Percentiles rank a stretch among this genome's conserved stretches.
phyloP scores from a whole-genome alignment of 768 basidiomycete species.

The Phlebiopsis flavidoalba region DNA sequence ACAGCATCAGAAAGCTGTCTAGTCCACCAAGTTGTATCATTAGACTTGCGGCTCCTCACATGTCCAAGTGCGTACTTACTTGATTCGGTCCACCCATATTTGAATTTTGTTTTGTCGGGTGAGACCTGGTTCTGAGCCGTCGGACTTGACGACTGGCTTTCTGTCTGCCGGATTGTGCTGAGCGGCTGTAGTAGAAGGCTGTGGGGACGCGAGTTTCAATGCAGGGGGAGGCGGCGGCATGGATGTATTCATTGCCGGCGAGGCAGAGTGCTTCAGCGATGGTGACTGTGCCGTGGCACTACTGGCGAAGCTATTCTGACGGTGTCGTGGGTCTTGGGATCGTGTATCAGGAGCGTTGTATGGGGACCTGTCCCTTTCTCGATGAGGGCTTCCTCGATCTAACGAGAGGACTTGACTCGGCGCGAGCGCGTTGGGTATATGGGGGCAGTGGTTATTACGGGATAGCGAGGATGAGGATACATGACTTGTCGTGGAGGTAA shows the following conservation, averaged over 20 bases:
- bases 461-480: not conserved
- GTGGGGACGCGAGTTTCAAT: not conserved
- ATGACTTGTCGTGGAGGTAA: not conserved
- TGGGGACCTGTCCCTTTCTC: not conserved
- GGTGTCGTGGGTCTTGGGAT: not conserved
- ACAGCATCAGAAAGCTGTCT: slow-evolving; percentile 34
- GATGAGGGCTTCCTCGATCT: not conserved
- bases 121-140: slow-evolving; percentile 8
- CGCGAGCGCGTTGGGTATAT: not conserved
- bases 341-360: not conserved
- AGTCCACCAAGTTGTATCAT: not conserved
- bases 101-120: slow-evolving; percentile 32
- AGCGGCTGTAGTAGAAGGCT: not conserved
- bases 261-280: no score
- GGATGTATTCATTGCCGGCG: not conserved
- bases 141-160: no score
- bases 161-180: no score
- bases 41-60: no score
- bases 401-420: not conserved
- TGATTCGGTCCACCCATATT: slow-evolving; percentile 36
- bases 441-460: not conserved
- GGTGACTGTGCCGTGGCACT: not conserved
- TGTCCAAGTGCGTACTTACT: slow-evolving; percentile 24
- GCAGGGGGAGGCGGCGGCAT: slow-evolving; percentile 8
- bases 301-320: not conserved